Evolutionary conservation across 129 eudicot species (phyloP).

Genomic region (Smallanthus sonchifolius): DNA sequence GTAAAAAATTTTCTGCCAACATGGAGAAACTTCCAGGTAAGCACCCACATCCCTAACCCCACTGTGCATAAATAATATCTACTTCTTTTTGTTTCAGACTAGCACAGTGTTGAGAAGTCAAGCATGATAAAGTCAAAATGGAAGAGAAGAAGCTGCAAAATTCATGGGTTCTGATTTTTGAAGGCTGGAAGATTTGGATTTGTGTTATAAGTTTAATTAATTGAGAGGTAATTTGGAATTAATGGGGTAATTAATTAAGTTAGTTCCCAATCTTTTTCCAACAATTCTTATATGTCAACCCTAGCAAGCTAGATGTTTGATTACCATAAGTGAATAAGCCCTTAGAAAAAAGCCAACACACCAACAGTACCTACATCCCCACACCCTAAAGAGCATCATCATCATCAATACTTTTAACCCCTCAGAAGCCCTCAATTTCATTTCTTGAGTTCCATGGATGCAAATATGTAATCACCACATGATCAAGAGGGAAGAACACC

Average conservation of each 20-base stretch:
- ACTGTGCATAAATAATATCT: constrained; percentile 27
- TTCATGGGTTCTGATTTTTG: constrained; percentile 4
- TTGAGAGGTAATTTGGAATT: constrained; percentile 30
- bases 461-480: neutral
- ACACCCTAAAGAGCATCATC: constrained; percentile 23
- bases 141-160: constrained; percentile 9
- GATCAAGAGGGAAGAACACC: neutral
- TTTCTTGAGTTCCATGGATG: constrained; percentile 22
- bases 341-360: constrained; percentile 44
- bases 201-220: no score
- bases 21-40: constrained; percentile 38
- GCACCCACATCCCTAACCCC: constrained; percentile 30
- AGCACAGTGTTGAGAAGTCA: constrained; percentile 22
- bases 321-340: constrained; percentile 37
- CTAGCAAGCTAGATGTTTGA: constrained; percentile 37
- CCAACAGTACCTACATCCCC: constrained; percentile 38
- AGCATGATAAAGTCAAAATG: constrained; percentile 18
- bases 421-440: constrained; percentile 22
- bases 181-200: neutral
- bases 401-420: constrained; percentile 14
- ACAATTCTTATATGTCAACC: constrained; percentile 39
- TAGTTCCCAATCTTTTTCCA: constrained; percentile 45
- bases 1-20: constrained; percentile 5
- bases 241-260: constrained; percentile 25
- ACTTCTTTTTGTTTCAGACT: neutral